These are phyloP conservation scores for Cystobasidiaceae sp. DNA, from an alignment of 1,284 basidiomycete genomes.

Conservation along the genomic window DNA sequence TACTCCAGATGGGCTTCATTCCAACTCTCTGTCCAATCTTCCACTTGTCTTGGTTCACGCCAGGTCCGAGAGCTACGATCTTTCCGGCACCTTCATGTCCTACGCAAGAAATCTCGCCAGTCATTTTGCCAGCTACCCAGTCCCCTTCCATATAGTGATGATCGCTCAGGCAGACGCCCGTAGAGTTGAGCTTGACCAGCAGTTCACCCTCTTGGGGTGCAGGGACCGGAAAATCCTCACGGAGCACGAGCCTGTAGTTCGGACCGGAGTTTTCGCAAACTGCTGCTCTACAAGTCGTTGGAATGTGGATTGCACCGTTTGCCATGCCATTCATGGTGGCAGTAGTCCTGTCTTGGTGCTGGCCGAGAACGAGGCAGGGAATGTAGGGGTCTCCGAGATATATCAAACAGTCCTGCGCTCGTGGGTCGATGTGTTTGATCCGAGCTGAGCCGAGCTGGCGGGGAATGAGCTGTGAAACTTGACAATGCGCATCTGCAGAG, in stretches of 20 bases:
- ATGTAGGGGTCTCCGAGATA: too few species aligned
- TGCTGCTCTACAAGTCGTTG: conserved; percentile 7
- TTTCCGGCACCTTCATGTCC: conserved; percentile 34
- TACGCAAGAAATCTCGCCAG: not conserved
- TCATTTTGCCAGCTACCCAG: conserved; percentile 25
- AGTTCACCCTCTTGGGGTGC: conserved; percentile 26
- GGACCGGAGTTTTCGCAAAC: conserved; percentile 33
- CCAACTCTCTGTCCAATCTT: conserved; percentile 32
- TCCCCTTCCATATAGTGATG: conserved; percentile 27
- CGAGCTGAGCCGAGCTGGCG: too few species aligned
- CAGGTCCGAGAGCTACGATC: conserved; percentile 28
- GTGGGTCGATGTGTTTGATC: too few species aligned
- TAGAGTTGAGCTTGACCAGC: conserved; percentile 31
- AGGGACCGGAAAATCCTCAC: conserved; percentile 27
- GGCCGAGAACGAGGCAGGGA: too few species aligned
- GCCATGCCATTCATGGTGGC: not conserved
- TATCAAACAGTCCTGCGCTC: too few species aligned
- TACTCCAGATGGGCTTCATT: conserved; percentile 34
- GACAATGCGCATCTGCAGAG: too few species aligned
- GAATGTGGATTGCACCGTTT: not conserved
- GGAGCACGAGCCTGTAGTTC: conserved; percentile 20
- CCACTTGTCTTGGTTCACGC: conserved; percentile 26
- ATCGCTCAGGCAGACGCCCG: conserved; percentile 27
- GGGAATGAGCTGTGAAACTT: too few species aligned
- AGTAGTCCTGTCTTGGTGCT: too few species aligned